These are phyloP conservation scores for Agaricus sinodeliciosus DNA, from an alignment of 768 basidiomycete species.

Conservation along the genomic window DNA sequence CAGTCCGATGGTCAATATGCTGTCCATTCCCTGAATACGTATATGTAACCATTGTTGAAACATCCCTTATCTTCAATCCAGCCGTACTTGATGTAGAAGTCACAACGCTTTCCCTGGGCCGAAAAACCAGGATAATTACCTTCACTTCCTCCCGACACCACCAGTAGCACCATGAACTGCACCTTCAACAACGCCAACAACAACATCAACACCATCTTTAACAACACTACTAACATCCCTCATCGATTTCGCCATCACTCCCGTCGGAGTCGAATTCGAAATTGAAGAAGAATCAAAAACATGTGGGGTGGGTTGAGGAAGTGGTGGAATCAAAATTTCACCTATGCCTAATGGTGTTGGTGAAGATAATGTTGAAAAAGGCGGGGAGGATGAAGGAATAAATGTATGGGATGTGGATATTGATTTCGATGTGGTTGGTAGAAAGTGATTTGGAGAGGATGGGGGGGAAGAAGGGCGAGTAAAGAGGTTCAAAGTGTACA, in stretches of 20 bases:
- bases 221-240: slow-evolving; percentile 69
- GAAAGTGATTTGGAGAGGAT: not conserved
- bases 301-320: slow-evolving; percentile 75
- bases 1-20: too few species aligned
- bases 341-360: not conserved
- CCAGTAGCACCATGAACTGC: not conserved
- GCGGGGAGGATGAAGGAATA: not conserved
- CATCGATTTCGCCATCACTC: slow-evolving; percentile 41
- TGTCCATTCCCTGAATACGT: too few species aligned
- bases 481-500: slow-evolving; percentile 65
- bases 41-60: too few species aligned
- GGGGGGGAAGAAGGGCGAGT: not conserved
- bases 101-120: too few species aligned
- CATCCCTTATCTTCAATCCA: too few species aligned
- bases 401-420: slow-evolving; percentile 1
- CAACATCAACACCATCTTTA: slow-evolving; percentile 49
- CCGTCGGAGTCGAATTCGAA: too few species aligned
- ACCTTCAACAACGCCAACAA: not conserved
- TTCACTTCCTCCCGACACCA: not conserved
- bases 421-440: not conserved
- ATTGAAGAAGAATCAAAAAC: slow-evolving; percentile 51
- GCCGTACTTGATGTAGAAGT: too few species aligned
- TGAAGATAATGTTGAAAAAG: not conserved
- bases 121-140: not conserved
- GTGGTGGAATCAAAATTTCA: slow-evolving; percentile 11